Evolutionary conservation across 1,284 basidiomycete species (phyloP).

Genomic region (Caloboletus firmus): DNA sequence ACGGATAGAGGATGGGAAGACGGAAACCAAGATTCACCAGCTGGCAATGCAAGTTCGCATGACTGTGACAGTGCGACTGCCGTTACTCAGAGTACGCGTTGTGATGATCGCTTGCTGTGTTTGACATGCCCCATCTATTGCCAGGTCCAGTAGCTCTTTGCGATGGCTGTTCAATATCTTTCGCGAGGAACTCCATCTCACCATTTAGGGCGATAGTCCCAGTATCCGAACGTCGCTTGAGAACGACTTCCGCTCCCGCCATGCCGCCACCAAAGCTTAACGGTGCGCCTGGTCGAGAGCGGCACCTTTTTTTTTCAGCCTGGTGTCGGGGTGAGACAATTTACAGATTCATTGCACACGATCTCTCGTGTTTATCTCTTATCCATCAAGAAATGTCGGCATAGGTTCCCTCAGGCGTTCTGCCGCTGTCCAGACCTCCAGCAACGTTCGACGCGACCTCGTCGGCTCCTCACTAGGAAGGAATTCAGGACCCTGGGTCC

Average conservation of each 20-base stretch:
- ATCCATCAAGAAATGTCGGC: conserved; percentile 17
- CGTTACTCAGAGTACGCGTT: conserved; percentile 12
- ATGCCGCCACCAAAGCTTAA: conserved; percentile 4
- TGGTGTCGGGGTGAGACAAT: conserved; percentile 5
- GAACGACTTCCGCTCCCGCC: neutral
- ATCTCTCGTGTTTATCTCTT: conserved; percentile 8
- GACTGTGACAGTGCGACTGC: conserved; percentile 1
- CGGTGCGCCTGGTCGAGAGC: neutral
- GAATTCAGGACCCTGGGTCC: conserved; percentile 11
- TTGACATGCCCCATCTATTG: conserved; percentile 7
- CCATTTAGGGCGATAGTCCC: conserved; percentile 6
- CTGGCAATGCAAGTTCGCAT: conserved; percentile 1
- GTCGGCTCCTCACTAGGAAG: conserved; percentile 3
- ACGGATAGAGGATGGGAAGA: neutral
- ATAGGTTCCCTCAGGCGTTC: conserved; percentile 8
- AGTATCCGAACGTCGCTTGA: conserved; percentile 9
- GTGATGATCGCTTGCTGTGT: conserved; percentile 4
- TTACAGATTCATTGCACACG: conserved; percentile 11
- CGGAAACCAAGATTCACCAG: conserved; percentile 4
- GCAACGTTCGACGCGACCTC: neutral
- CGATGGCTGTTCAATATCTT: neutral
- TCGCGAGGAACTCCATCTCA: conserved; percentile 1
- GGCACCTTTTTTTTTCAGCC: conserved; percentile 5
- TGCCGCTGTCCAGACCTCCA: neutral
- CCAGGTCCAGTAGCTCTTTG: conserved; percentile 7